Conservation (phyloP, 352 stramenopile species). For the Phytophthora citrophthora region DNA sequence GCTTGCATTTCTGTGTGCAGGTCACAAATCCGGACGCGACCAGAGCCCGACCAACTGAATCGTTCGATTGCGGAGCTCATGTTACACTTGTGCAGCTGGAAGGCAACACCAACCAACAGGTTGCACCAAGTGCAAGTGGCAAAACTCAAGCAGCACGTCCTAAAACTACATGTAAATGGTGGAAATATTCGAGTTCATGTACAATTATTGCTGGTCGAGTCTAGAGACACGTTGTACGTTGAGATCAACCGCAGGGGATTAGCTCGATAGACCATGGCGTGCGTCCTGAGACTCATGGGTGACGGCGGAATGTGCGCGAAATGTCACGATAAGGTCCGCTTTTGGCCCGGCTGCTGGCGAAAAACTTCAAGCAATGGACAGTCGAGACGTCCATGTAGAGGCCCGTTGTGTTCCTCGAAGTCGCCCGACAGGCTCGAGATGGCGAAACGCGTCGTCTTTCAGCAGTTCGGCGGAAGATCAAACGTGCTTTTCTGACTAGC, state of each 20-base stretch:
- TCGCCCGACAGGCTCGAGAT: slow-evolving; percentile 5
- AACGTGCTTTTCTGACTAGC: slow-evolving; percentile 23
- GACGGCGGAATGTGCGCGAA: slow-evolving; percentile 32
- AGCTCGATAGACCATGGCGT: slow-evolving; percentile 3
- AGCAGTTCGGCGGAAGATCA: slow-evolving; percentile 15
- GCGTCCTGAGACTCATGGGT: background rate
- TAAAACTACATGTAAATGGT: background rate
- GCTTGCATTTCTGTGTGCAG: slow-evolving; percentile 24
- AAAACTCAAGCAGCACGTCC: too few relatives aligned
- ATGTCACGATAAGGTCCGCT: background rate
- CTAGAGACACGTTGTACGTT: background rate
- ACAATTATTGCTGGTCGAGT: background rate
- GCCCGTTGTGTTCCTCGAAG: background rate
- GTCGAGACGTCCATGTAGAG: slow-evolving; percentile 6
- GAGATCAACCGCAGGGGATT: background rate
- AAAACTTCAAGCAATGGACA: slow-evolving; percentile 37
- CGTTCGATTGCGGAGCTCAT: slow-evolving; percentile 23
- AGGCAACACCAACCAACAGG: slow-evolving; percentile 12
- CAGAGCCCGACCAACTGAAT: slow-evolving; percentile 23
- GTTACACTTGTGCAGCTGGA: slow-evolving; percentile 5
- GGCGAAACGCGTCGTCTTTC: slow-evolving; percentile 13
- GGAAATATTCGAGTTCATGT: background rate
- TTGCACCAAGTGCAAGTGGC: background rate
- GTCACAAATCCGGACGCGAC: slow-evolving; percentile 20
- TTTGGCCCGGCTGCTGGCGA: too few relatives aligned